Conservation (phyloP, 202 grass and related monocot genomes). For the Cymbopogon flexuosus region DNA sequence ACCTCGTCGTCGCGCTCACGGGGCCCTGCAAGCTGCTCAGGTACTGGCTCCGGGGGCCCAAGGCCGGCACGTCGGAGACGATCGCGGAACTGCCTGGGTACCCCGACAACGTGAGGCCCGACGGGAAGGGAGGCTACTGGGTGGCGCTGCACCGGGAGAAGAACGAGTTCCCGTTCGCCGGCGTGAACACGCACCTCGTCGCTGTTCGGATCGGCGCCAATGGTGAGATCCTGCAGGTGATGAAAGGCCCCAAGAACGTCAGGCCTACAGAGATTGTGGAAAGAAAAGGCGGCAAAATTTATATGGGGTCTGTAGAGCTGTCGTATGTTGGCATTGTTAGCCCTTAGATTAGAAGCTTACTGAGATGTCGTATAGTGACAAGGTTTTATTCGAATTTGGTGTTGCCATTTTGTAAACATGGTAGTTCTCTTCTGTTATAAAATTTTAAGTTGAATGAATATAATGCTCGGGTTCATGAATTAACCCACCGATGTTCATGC, state of each 20-base stretch:
- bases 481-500: neutral
- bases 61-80: neutral
- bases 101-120: neutral
- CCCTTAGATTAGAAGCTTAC: neutral
- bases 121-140: neutral
- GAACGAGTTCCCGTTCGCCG: neutral
- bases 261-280: neutral
- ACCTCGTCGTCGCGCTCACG: neutral
- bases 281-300: neutral
- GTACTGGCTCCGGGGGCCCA: neutral
- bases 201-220: neutral
- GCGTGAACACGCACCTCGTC: neutral
- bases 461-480: neutral
- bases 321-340: neutral
- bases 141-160: neutral
- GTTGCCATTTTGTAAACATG: neutral
- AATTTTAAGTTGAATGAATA: neutral
- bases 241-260: neutral
- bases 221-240: neutral
- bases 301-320: neutral
- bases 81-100: neutral
- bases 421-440: neutral
- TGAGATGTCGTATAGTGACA: no score
- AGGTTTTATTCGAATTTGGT: neutral
- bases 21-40: neutral